Evolutionary conservation across 305 asterid species (phyloP), one percentile per base, ranked within the genome.

Genomic region (Rubia tinctorum): DNA sequence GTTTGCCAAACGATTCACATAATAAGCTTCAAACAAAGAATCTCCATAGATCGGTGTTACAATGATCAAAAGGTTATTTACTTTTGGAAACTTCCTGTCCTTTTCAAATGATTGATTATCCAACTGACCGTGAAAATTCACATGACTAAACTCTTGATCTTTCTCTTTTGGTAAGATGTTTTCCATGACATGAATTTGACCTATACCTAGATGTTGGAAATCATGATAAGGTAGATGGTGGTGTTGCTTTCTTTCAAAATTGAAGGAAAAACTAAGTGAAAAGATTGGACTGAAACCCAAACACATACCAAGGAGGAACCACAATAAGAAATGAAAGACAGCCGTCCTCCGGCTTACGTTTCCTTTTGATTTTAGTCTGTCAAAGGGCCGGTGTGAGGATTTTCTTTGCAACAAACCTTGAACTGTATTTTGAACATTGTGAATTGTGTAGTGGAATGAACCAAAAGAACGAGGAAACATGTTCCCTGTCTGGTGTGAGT

Each of bases 331-430:
- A 80, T 88, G 93, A 25, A 88, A 43, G 77, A 85, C 72, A 27
- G 92, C 88, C 75, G 85, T 88, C 70, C 86, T 79, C 95, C 95
- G 88, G 77, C 76, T 56, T 2, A 56, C 63, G 49, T 85, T 87
- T 66, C 86, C 93, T 85, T 83, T 88, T 64, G 78, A 58, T 85
- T 86, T 92, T 25, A 90, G 72, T 70, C 89, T 80, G n/a, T 91
- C 93, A 27, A 84, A 70, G 45, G 90, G 75, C 67, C 90, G 77
- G 39, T 89, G 80, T 59, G 87, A 80, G 8, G 49, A 39, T 77
- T 89, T 82, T 49, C 81, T 84, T 1, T 91, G 82, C 84, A 85
- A 79, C 56, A 90, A 64, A 55, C 89, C 84, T 39, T 84, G 81
- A 44, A 86, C 43, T 27, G 79, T 79, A 69, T 73, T 75, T 76